Evolutionary conservation across 2,329 filamentous ascomycete species (phyloP).

Genomic region (Aspergillus caelatus): DNA sequence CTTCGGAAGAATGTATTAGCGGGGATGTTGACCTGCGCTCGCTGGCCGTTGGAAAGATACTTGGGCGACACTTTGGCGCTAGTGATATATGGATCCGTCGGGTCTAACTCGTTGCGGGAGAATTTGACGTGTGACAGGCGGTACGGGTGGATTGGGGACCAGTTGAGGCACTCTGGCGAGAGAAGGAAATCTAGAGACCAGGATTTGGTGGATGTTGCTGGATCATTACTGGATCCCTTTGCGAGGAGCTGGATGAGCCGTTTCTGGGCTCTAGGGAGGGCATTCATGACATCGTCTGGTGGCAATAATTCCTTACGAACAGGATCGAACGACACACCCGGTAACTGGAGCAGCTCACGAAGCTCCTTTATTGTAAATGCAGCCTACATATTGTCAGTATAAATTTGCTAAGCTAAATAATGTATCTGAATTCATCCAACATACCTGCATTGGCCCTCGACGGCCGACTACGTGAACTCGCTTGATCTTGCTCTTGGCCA

Average conservation of each 20-base stretch:
- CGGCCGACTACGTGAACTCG: slow-evolving; percentile 86
- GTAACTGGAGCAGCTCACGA: slow-evolving; percentile 81
- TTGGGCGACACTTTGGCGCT: slow-evolving; percentile 49
- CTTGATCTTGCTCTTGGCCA: slow-evolving; percentile 73
- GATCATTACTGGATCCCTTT: slow-evolving; percentile 66
- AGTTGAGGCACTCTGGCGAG: slow-evolving; percentile 71
- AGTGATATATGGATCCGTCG: slow-evolving; percentile 57
- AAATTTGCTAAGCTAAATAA: background rate
- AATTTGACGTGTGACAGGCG: slow-evolving; percentile 70
- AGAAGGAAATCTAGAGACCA: slow-evolving; percentile 88
- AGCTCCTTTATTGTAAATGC: slow-evolving; percentile 95
- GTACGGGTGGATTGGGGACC: slow-evolving; percentile 48
- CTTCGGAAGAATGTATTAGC: slow-evolving; percentile 82
- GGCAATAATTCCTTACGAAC: slow-evolving; percentile 70
- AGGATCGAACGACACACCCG: slow-evolving; percentile 70
- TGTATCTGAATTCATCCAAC: background rate
- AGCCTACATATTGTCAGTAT: slow-evolving; percentile 57
- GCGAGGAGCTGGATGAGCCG: slow-evolving; percentile 79
- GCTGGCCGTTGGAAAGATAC: slow-evolving; percentile 54
- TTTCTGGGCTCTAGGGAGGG: slow-evolving; percentile 73
- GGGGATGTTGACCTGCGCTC: slow-evolving; percentile 54
- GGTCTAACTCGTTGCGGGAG: slow-evolving; percentile 53
- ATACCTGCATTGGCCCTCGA: slow-evolving; percentile 82
- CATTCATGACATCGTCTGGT: slow-evolving; percentile 58
- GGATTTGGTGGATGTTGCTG: slow-evolving; percentile 59